Evolutionary conservation across 345 rosid species (phyloP).

Genomic region (Arabis alpina): DNA sequence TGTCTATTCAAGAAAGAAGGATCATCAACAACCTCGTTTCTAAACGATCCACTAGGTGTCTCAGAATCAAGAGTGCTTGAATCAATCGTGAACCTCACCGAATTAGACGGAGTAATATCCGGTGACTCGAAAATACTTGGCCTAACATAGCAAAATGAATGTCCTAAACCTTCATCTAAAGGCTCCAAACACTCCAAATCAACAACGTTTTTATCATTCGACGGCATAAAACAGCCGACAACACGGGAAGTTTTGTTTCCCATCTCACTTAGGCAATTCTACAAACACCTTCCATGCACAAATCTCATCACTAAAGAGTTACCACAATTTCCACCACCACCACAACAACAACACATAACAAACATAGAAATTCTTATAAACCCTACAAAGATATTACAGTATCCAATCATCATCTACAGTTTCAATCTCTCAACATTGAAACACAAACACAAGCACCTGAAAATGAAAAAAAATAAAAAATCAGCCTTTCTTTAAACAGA

Average conservation of each 20-base stretch:
- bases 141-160: constrained; percentile 96
- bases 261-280: constrained; percentile 51
- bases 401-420: constrained; percentile 64
- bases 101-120: constrained; percentile 85
- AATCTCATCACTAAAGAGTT: constrained; percentile 50
- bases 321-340: constrained; percentile 54
- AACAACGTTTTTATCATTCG: constrained; percentile 72
- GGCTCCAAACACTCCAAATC: constrained; percentile 88
- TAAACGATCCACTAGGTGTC: constrained; percentile 79
- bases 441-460: constrained; percentile 25
- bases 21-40: constrained; percentile 79
- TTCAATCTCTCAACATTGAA: constrained; percentile 41
- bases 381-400: constrained; percentile 58
- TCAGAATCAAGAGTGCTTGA: constrained; percentile 95
- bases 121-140: constrained; percentile 86
- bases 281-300: constrained; percentile 47
- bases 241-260: constrained; percentile 98
- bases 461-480: background rate
- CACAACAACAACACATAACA: constrained; percentile 52
- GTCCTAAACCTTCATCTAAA: constrained; percentile 93
- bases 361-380: constrained; percentile 53
- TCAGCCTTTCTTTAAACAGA: constrained; percentile 21
- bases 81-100: constrained; percentile 95
- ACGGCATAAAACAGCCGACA: constrained; percentile 89
- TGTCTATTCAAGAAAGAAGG: constrained; percentile 58